Conservation (phyloP, 2,329 filamentous ascomycete genomes). For the Lasiodiplodia hormozganensis region DNA sequence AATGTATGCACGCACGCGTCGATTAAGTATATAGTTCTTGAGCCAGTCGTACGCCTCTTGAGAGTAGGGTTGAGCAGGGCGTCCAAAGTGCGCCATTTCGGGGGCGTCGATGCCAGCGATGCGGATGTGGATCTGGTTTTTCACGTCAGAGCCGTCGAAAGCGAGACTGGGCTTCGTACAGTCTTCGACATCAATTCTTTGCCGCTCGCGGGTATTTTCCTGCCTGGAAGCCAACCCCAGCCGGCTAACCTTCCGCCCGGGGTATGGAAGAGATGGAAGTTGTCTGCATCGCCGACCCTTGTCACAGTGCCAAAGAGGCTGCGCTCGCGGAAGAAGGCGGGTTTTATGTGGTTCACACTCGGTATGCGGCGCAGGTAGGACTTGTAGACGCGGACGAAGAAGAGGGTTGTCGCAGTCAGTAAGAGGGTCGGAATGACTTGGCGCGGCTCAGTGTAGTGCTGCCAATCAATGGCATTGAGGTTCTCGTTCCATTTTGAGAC, state of each 20-base stretch:
- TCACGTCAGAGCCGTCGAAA: not conserved
- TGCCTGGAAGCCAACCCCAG: conserved; percentile 86
- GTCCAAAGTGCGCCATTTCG: conserved; percentile 90
- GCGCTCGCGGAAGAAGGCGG: conserved; percentile 74
- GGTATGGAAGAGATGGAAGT: conserved; percentile 93
- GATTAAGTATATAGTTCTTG: conserved; percentile 71
- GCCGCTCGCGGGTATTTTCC: conserved; percentile 72
- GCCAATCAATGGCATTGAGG: conserved; percentile 53
- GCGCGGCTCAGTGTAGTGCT: conserved; percentile 61
- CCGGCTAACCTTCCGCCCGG: conserved; percentile 86
- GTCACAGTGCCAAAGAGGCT: conserved; percentile 87
- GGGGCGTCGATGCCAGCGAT: conserved; percentile 93
- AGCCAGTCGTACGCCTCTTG: conserved; percentile 84
- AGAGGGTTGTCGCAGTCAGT: conserved; percentile 63
- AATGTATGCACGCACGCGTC: conserved; percentile 80
- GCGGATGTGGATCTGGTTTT: conserved; percentile 77
- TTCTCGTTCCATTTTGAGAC: conserved; percentile 53
- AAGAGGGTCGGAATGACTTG: conserved; percentile 62
- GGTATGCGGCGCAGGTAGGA: conserved; percentile 83
- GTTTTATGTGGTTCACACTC: conserved; percentile 75
- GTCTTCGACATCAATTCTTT: conserved; percentile 78
- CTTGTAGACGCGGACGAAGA: conserved; percentile 67
- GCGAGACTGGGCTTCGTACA: conserved; percentile 56
- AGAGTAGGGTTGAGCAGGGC: conserved; percentile 82
- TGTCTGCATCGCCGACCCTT: conserved; percentile 94